Base-by-base conservation (phyloP, 768 basidiomycete species). In the Collybia sp. region DNA sequence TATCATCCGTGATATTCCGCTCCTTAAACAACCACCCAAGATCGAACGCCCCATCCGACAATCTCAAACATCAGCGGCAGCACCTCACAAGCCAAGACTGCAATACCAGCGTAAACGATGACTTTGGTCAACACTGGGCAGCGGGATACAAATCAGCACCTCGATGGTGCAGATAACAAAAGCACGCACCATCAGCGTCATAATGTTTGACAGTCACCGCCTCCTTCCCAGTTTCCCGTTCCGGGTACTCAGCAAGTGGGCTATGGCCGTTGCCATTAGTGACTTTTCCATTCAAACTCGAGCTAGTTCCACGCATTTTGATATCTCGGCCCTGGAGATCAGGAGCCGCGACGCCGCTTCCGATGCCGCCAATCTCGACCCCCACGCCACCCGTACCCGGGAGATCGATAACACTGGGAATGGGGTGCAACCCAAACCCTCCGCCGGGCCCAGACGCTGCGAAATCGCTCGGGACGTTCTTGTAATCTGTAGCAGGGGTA, bases 401-500 rank as follows among this genome's bases (percentile, higher is more conserved):
- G 11, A 96, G 72, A 58, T 94, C 89, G 50, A 96, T 86, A 43
- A 94, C 81, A 61, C 83, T 86, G 8, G 93, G 93, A 53, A 95
- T 82, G 0, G 90, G 76, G 44, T 79, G 79, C 39, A 93, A 64
- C 1, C 72, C 75, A 47, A 64, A 71, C 37, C 65, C 63, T 5
- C 71, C 66, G 16, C 65, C 67, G n/a, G 50, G 55, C 8, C 51
- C 59, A 17, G 58, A 51, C 12, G 57, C 53, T 16, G 65, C 65
- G 53, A 74, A 71, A 50, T 83, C 80, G 30, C 76, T 67, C 0
- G 85, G 85, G 1, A 88, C 79, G 19, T 63, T 73, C 25, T 73
- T 75, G 63, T 96, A 96, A 54, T 93, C 93, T 55, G 92, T 93
- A 25, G 93, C 90, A 20, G 92, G 86, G 5, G 84, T 88, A 62